phyloP scores from a whole-genome alignment of 192 early-diverging fungal species.

The Linnemannia hyalina region DNA sequence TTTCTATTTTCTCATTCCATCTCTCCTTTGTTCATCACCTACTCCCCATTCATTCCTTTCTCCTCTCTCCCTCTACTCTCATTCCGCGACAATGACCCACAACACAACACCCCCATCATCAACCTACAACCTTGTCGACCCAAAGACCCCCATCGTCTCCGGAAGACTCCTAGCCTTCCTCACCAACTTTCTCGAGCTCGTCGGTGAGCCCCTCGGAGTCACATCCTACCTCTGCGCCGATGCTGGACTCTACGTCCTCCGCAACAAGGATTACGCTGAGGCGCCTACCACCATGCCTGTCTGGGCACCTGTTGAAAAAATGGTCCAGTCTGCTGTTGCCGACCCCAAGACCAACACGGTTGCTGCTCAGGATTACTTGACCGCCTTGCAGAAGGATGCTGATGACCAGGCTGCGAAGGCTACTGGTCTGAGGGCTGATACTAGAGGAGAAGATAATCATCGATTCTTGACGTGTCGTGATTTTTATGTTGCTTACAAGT shows the following conservation, averaged over 20 bases:
- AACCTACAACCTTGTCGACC: slow-evolving; percentile 43
- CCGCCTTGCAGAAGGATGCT: slow-evolving; percentile 9
- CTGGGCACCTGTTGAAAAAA: slow-evolving; percentile 29
- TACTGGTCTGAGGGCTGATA: background rate
- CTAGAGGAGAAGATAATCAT: slow-evolving; percentile 1
- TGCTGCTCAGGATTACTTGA: slow-evolving; percentile 5
- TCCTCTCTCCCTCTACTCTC: background rate
- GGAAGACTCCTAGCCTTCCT: slow-evolving; percentile 51
- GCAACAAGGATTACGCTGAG: slow-evolving; percentile 38
- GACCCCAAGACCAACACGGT: background rate
- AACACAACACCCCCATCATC: background rate
- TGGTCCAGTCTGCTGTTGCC: slow-evolving; percentile 5
- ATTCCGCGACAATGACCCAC: background rate
- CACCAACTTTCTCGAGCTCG: slow-evolving; percentile 44
- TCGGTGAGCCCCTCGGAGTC: slow-evolving; percentile 41
- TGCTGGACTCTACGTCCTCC: slow-evolving; percentile 41
- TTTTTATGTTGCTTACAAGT: slow-evolving; percentile 60
- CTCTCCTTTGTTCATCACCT: background rate
- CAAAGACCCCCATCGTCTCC: slow-evolving; percentile 48
- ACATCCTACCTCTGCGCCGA: slow-evolving; percentile 43
- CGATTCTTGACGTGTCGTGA: slow-evolving; percentile 57
- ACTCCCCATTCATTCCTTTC: background rate
- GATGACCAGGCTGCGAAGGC: background rate
- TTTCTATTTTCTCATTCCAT: background rate
- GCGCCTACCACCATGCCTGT: slow-evolving; percentile 52